These are phyloP conservation scores for Fraxinus ornus DNA, from an alignment of 305 asterid genomes.

Conservation along the genomic window DNA sequence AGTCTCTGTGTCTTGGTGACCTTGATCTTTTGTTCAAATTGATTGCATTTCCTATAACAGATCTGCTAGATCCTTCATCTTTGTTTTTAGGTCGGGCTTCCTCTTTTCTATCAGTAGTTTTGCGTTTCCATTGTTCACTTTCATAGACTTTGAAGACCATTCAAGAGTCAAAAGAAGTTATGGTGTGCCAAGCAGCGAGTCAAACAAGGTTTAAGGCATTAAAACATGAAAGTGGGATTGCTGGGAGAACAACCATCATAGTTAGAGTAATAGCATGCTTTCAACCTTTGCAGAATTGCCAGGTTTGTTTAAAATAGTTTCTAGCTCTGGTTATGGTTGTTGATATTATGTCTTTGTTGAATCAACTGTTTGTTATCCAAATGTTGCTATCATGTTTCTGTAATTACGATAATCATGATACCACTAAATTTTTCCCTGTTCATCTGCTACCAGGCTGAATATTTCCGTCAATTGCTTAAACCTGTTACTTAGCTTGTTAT, in stretches of 20 bases:
- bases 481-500: slow-evolving; percentile 78
- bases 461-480: slow-evolving; percentile 85
- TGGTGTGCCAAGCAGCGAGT: slow-evolving; percentile 91
- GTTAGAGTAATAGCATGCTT: slow-evolving; percentile 85
- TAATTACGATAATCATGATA: slow-evolving; percentile 8
- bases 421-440: slow-evolving; percentile 24
- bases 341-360: slow-evolving; percentile 8
- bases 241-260: slow-evolving; percentile 66
- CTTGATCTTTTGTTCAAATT: slow-evolving; percentile 14
- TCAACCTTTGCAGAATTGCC: slow-evolving; percentile 78
- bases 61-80: slow-evolving; percentile 15
- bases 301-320: slow-evolving; percentile 47
- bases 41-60: background rate
- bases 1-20: slow-evolving; percentile 19
- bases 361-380: background rate
- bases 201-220: slow-evolving; percentile 67
- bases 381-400: background rate
- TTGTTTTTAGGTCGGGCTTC: slow-evolving; percentile 14
- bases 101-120: slow-evolving; percentile 12
- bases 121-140: slow-evolving; percentile 23
- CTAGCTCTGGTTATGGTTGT: slow-evolving; percentile 7
- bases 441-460: slow-evolving; percentile 64
- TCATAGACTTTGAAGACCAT: slow-evolving; percentile 28
- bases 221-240: slow-evolving; percentile 77
- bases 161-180: slow-evolving; percentile 56